Conservation (phyloP, 2,329 filamentous ascomycete genomes). For the Fusarium proliferatum region DNA sequence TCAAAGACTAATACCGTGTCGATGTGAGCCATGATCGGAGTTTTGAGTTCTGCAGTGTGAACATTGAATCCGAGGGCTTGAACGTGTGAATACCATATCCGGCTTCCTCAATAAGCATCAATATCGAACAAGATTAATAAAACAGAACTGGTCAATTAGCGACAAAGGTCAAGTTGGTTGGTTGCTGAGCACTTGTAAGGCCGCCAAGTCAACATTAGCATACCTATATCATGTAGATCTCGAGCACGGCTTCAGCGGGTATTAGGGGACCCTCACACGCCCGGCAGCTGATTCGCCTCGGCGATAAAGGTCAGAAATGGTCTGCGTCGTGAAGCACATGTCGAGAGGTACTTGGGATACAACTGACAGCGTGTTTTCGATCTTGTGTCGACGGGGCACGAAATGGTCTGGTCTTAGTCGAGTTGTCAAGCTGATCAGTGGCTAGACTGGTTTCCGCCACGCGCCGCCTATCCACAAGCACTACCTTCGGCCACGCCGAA, state of each 20-base stretch:
- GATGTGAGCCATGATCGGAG: not conserved
- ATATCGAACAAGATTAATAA: not conserved
- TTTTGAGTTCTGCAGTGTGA: not conserved
- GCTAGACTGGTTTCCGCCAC: conserved; percentile 32
- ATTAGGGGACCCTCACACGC: not conserved
- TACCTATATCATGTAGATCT: conserved; percentile 10
- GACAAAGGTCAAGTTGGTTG: not conserved
- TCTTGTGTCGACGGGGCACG: not conserved
- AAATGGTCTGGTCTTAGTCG: conserved; percentile 1
- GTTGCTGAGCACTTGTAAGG: not conserved
- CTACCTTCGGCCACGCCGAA: conserved; percentile 37
- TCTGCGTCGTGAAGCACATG: conserved; percentile 14
- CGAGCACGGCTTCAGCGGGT: not conserved
- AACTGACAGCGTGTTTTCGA: not conserved
- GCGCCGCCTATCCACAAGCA: conserved; percentile 33
- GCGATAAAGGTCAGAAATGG: conserved; percentile 1
- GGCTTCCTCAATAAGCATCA: not conserved
- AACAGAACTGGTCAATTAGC: conserved; percentile 3
- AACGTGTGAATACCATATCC: conserved; percentile 4
- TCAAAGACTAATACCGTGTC: not conserved
- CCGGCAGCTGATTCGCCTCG: not conserved
- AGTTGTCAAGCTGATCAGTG: conserved; percentile 24
- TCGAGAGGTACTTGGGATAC: conserved; percentile 7
- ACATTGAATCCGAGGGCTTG: not conserved
- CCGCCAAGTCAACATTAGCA: not conserved